Evolutionary conservation across 345 rosid species (phyloP).

Genomic region (Gynandropsis gynandra): DNA sequence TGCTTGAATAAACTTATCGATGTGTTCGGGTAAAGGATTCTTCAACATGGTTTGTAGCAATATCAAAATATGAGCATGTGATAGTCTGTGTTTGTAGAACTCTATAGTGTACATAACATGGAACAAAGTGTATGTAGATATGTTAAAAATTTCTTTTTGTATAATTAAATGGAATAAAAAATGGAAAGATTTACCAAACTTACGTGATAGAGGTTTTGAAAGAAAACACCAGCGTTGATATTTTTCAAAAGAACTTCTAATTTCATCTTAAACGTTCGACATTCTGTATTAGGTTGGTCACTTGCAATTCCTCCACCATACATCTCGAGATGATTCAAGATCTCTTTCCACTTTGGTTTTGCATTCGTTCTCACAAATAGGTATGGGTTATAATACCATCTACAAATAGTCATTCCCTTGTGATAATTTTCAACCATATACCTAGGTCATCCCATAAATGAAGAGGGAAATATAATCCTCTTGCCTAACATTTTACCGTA

Average conservation of each 20-base stretch:
- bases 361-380: not conserved
- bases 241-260: not conserved
- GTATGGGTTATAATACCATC: not conserved
- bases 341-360: not conserved
- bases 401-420: slow-evolving; percentile 10
- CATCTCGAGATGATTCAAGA: not conserved
- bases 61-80: no score
- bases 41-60: no score
- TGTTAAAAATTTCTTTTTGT: no score
- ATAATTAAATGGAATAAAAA: no score
- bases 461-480: not conserved
- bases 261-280: not conserved
- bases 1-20: not conserved
- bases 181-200: no score
- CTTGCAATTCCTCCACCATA: not conserved
- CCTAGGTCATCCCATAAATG: not conserved
- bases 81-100: no score
- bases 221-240: not conserved
- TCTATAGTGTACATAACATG: no score
- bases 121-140: no score
- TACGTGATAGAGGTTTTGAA: not conserved
- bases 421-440: slow-evolving; percentile 8
- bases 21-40: no score
- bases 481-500: not conserved
- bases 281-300: not conserved